Base-by-base conservation (phyloP, 495 filamentous ascomycete species). In the Penicillium longicatenatum region DNA sequence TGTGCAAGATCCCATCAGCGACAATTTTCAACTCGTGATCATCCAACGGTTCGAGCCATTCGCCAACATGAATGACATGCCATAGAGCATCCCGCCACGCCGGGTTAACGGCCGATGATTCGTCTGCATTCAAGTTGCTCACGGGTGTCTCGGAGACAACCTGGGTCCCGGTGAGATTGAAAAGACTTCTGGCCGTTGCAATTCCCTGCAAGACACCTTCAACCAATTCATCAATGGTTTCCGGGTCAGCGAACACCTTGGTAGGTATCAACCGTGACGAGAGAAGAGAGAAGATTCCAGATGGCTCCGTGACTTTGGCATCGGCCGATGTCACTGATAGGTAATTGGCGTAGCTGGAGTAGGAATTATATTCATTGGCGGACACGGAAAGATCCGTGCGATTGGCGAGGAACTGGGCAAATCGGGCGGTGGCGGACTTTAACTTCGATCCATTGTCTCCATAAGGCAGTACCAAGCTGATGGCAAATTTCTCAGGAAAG, bases 221-320 rank as follows among this genome's bases (percentile, higher is more conserved):
- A 4, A 58, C 55, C 16, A 65, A 37, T 6, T 54, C 39, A 44
- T 63, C 63, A 2, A 54, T 53, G 3, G 50, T 64, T 16, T 66
- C 52, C n/a, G 62, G 55, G 7, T 52, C 43, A 58, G 46, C 39
- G 51, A 74, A 63, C 52, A 69, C 48, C 22, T 46, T 29, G 41
- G 55, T 44, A 19, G 66, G 66, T 31, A 69, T 59, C 3, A 66
- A 58, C 17, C 62, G 65, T 19, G 57, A 68, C 50, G 29, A 61
- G 11, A 59, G 52, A 39, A 64, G 16, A n/a, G 54, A 64, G 30
- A 65, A 62, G 17, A 61, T 63, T 7, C 67, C 64, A 24, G 56
- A 48, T 22, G 64, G 67, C 39, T 59, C 49, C 4, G 51, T 48
- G 30, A 43, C 19, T 12, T 45, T 60, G n/a, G 58, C 57, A 20